Base-by-base conservation (phyloP, 2,329 filamentous ascomycete species). In the Erysiphe pulchra region DNA sequence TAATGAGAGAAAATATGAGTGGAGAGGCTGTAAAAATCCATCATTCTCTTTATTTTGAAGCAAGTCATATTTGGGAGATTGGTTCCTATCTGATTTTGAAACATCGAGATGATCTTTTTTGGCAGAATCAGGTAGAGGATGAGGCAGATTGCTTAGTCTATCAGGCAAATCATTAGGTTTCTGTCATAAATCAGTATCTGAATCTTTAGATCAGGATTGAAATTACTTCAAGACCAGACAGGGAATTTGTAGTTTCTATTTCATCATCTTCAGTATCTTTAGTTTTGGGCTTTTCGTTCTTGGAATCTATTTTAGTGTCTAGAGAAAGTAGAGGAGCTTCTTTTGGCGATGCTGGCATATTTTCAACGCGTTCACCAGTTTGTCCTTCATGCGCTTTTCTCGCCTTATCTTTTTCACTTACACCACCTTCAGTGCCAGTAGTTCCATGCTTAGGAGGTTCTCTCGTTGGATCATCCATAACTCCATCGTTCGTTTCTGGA, bases 1-100 rank as follows among this genome's bases (percentile, higher is more conserved):
- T 49, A 94, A 75, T 14, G 90, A 92, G 31, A 95, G 75, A 12
- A 92, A 58, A 56, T 90, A 92, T 4, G 90, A 95, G 61, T 98
- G 87, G 55, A 77, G 67, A 16, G 83, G 82, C 50, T 77, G 79
- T 48, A 86, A 84, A 37, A 86, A 65, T 48, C 77, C 74, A 28
- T 66, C 63, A 10, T 57, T 57, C 10, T 69, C 70, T 7, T 69
- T 65, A 4, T 64, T 63, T 5, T 59, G 59, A 42, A 46, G 52
- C 44, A 51, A 47, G 54, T 58, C 42, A 53, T 56, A 47, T 50
- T 59, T 52, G 53, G 60, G 44, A 47, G 55, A 43, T 50, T 54
- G 55, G 45, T 65, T 61, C 9, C 59, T 59, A 16, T 61, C 55
- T 11, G 63, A 58, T 53, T 64, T 64, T 46, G 63, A 52, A 34